Evolutionary conservation across 306 rosid species (phyloP), one percentile per base, ranked within the genome.

Genomic region (Clitoria ternatea): DNA sequence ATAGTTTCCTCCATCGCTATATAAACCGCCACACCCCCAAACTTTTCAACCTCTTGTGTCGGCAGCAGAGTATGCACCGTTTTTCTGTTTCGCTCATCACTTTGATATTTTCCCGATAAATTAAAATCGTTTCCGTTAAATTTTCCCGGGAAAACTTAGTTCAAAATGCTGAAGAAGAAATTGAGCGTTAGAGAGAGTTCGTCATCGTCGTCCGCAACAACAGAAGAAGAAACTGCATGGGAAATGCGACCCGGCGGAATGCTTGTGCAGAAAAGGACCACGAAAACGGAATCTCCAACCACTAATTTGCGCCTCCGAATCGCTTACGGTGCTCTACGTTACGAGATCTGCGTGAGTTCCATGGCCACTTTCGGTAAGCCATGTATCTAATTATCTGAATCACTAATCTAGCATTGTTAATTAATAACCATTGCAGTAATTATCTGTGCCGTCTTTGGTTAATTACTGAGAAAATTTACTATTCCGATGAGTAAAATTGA

Each of bases 201-300:
- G 19, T 47, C 79, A 7, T 36, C 88, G 8, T 52, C 80, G 20
- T 30, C 90, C 5, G 20, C 49, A 0, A 32, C 20, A 6, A 56
- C 35, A 20, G 84, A 54, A n/a, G 78, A 82, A 44, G 77, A 55
- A 3, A 17, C 50, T 1, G 80, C 82, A 70, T 90, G 98, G 96
- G 96, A 90, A 77, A 86, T 83, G 92, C 69, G 98, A 44, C 96
- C 98, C 0, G 91, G 96, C 20, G 96, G 96, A 69, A 90, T 92
- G 96, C 12, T 92, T 65, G 98, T 92, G 1, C 96, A 92, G 81
- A 85, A 81, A 70, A 74, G 90, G 14, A 53, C 6, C 15, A 80
- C 26, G 1, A 61, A 63, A 30, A 12, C 74, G 4, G 85, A 83
- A 1, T 42, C 65, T 62, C 50, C 74, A 8, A 35, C 72, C 0